Evolutionary conservation across 441 rosid genomes (phyloP).

Genomic region (Aquilaria agallochum): DNA sequence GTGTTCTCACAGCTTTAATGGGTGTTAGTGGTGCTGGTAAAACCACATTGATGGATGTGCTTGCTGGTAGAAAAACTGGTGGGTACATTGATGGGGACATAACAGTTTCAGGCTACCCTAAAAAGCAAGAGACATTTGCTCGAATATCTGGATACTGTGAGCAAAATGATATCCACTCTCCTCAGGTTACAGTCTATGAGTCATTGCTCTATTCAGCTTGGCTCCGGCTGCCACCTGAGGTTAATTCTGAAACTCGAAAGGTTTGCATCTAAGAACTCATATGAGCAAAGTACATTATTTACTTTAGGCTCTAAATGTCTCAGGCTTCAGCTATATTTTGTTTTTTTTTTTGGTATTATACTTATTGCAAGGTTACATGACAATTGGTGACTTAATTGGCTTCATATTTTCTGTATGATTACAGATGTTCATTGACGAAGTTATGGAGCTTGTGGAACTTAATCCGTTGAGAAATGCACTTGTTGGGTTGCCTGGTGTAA

Average conservation of each 20-base stretch:
- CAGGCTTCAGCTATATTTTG: too few species aligned
- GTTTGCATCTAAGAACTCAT: constrained; percentile 17
- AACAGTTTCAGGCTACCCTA: constrained; percentile 52
- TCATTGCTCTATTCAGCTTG: constrained; percentile 57
- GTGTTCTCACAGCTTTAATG: constrained; percentile 89
- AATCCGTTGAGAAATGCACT: constrained; percentile 31
- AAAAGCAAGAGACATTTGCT: constrained; percentile 69
- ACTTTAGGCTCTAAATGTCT: too few species aligned
- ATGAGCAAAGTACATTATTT: neutral
- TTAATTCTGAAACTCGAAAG: constrained; percentile 38
- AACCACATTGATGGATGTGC: constrained; percentile 69
- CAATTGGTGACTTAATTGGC: too few species aligned
- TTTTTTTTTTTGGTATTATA: too few species aligned
- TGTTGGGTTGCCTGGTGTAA: constrained; percentile 43
- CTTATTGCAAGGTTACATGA: too few species aligned
- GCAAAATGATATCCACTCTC: constrained; percentile 69
- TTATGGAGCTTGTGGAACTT: constrained; percentile 47
- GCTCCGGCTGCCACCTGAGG: constrained; percentile 51
- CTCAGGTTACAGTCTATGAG: constrained; percentile 53
- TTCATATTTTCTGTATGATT: constrained; percentile 1
- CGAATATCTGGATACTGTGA: constrained; percentile 74
- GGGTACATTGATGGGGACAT: constrained; percentile 51
- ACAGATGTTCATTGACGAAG: constrained; percentile 47
- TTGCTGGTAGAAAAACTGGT: constrained; percentile 69
- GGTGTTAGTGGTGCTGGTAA: constrained; percentile 95